Conservation (phyloP, 331 rosid species). For the Pyrus hybrid region DNA sequence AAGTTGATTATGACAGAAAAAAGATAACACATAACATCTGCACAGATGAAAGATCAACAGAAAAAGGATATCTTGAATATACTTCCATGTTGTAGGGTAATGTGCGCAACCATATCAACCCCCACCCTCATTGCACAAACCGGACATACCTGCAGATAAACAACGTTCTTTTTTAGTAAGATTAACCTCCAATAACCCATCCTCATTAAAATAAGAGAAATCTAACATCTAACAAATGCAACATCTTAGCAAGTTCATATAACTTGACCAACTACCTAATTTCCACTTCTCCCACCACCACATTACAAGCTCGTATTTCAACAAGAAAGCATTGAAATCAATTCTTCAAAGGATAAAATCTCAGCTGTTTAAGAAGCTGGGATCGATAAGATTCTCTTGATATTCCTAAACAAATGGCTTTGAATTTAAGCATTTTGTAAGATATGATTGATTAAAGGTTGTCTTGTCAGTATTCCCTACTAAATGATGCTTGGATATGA, state of each 20-base stretch:
- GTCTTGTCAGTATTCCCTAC: background rate
- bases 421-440: background rate
- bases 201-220: background rate
- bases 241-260: background rate
- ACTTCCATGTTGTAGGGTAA: constrained; percentile 88
- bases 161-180: background rate
- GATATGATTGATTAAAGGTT: background rate
- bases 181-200: background rate
- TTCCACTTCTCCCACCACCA: background rate
- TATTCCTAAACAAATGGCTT: background rate
- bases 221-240: background rate
- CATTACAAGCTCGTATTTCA: background rate
- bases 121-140: constrained; percentile 92
- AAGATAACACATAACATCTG: background rate
- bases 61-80: constrained; percentile 96
- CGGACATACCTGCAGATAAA: constrained; percentile 78
- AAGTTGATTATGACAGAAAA: background rate
- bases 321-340: background rate
- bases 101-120: constrained; percentile 96
- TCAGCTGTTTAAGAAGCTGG: background rate
- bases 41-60: background rate
- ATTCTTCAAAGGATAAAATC: background rate
- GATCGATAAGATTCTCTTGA: background rate
- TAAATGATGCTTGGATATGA: background rate
- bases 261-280: background rate